phyloP scores from a whole-genome alignment of 257 asterid genomes.

The Nicotiana undulata region DNA sequence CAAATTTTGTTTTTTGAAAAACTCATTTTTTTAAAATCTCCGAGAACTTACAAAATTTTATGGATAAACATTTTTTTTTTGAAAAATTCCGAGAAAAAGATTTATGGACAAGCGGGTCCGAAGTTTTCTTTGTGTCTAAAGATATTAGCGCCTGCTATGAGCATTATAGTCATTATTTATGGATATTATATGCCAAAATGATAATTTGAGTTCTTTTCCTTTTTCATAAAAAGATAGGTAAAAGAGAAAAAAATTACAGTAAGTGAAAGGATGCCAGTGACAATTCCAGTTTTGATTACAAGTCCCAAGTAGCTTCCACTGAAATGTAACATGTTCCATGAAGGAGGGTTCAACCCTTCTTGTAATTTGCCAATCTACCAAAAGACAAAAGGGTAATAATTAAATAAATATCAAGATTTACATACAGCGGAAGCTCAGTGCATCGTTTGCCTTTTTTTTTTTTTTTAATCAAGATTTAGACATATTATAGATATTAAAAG shows the following conservation, averaged over 20 bases:
- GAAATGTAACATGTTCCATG: slow-evolving; percentile 83
- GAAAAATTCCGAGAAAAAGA: too few species aligned
- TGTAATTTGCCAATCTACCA: slow-evolving; percentile 69
- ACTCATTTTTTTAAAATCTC: too few species aligned
- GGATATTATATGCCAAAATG: neutral
- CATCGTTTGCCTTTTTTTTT: too few species aligned
- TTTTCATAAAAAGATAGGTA: neutral
- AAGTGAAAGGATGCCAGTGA: slow-evolving; percentile 85
- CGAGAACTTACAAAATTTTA: too few species aligned
- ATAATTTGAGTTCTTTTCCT: neutral
- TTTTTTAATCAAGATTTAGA: neutral
- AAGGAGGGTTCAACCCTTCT: slow-evolving; percentile 79
- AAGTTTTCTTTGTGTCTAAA: neutral
- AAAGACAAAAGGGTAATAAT: neutral
- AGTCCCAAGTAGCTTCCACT: slow-evolving; percentile 53
- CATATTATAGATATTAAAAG: neutral
- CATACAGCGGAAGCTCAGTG: too few species aligned
- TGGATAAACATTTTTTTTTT: too few species aligned
- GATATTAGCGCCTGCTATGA: neutral
- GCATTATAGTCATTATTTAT: neutral
- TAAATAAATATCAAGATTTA: neutral
- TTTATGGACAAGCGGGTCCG: too few species aligned
- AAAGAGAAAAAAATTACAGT: slow-evolving; percentile 38
- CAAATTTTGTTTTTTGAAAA: too few species aligned
- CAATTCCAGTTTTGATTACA: slow-evolving; percentile 62